Conservation (phyloP, 495 filamentous ascomycete genomes). For the Pyrenopolyporus hunteri region DNA sequence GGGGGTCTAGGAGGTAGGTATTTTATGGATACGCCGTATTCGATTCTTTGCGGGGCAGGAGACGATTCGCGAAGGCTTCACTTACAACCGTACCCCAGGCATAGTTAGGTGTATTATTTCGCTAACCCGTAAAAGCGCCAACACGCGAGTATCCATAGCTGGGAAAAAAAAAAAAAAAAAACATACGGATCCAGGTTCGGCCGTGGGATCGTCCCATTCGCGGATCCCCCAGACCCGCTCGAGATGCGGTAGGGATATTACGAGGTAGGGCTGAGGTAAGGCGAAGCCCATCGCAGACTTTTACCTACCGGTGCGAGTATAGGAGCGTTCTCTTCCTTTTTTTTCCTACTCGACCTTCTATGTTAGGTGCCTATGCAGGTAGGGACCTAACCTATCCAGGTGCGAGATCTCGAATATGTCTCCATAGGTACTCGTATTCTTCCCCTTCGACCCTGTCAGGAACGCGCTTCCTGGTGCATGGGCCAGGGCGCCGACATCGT, state of each 20-base stretch:
- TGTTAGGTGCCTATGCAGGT: not conserved
- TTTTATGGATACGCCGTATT: conserved; percentile 11
- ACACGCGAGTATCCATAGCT: too few species aligned
- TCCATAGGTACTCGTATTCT: too few species aligned
- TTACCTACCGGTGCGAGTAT: not conserved
- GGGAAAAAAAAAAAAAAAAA: too few species aligned
- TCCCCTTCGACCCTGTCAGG: too few species aligned
- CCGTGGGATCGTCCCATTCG: not conserved
- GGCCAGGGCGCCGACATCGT: not conserved
- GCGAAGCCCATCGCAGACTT: not conserved
- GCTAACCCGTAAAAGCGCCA: too few species aligned
- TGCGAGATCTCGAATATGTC: too few species aligned
- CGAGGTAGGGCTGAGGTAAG: conserved; percentile 19
- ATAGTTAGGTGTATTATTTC: too few species aligned
- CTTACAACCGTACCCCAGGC: too few species aligned
- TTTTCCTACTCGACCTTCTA: not conserved
- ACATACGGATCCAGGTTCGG: too few species aligned
- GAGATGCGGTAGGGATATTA: conserved; percentile 3
- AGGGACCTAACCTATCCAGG: too few species aligned
- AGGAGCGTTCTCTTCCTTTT: not conserved
- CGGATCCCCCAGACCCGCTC: not conserved
- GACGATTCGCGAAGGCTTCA: not conserved
- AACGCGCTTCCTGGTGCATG: not conserved
- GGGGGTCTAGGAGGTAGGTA: conserved; percentile 4
- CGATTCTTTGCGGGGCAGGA: not conserved